These are phyloP conservation scores for Talaromyces sp. DNA, from an alignment of 2,329 filamentous ascomycete genomes.

Conservation along the genomic window DNA sequence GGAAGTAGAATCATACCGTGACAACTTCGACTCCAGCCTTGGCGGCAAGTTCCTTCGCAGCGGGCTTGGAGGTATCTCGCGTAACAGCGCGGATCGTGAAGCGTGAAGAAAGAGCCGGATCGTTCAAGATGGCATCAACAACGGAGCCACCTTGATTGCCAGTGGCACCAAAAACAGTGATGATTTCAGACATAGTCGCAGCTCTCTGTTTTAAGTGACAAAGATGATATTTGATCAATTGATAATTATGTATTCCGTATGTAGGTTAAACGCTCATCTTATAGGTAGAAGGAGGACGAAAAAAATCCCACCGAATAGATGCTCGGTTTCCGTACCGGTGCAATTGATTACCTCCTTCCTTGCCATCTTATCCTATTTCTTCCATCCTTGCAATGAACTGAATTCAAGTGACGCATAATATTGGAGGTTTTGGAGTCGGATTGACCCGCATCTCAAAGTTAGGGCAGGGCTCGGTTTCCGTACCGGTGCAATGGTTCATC, in stretches of 20 bases:
- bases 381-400: neutral
- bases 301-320: neutral
- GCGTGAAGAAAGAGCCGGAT: constrained; percentile 43
- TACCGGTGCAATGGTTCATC: constrained; percentile 7
- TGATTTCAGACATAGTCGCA: constrained; percentile 23
- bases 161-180: constrained; percentile 58
- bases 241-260: neutral
- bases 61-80: constrained; percentile 45
- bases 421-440: neutral
- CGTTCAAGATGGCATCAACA: constrained; percentile 42
- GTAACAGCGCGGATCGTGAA: constrained; percentile 57
- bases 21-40: constrained; percentile 51
- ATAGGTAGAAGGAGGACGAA: neutral
- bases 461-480: constrained; percentile 1
- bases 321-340: neutral
- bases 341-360: neutral
- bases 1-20: constrained; percentile 28
- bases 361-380: neutral
- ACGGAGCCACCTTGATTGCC: constrained; percentile 60
- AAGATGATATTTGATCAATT: neutral
- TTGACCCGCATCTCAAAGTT: neutral
- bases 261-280: neutral
- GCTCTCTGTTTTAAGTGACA: neutral
- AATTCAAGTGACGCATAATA: neutral
- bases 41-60: constrained; percentile 43